A percentile compares a stretch with the other conserved stretches of the same genome.
These are phyloP conservation scores for Trametes cubensis DNA, from an alignment of 768 basidiomycete genomes.

Conservation along the genomic window DNA sequence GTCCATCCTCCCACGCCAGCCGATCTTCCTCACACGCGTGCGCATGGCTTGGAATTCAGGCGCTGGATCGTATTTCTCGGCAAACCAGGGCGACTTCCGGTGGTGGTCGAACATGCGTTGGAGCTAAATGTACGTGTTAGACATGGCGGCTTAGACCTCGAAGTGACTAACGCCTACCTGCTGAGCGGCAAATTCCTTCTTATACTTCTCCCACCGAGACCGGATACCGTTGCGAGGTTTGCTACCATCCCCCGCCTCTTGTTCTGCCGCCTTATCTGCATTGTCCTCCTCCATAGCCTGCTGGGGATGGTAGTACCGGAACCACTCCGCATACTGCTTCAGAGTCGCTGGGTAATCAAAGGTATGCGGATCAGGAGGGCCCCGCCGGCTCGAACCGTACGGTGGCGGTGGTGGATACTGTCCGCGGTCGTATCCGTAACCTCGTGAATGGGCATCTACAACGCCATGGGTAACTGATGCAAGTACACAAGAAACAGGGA, in stretches of 20 bases:
- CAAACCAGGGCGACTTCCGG: slow-evolving; percentile 95
- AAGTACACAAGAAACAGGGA: not conserved
- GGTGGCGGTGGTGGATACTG: slow-evolving; percentile 51
- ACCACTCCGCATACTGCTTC: slow-evolving; percentile 90
- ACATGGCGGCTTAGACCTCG: not conserved
- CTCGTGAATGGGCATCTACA: slow-evolving; percentile 67
- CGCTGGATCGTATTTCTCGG: slow-evolving; percentile 89
- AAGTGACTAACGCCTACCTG: slow-evolving; percentile 65
- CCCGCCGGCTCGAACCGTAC: slow-evolving; percentile 44
- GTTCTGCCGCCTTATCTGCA: slow-evolving; percentile 81
- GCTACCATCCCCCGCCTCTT: slow-evolving; percentile 78
- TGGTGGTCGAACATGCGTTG: slow-evolving; percentile 96
- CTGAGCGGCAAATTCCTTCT: slow-evolving; percentile 82
- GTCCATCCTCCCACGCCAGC: slow-evolving; percentile 76
- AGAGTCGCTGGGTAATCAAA: slow-evolving; percentile 80
- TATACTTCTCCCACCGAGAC: slow-evolving; percentile 89
- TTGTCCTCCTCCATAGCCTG: slow-evolving; percentile 82
- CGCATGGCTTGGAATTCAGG: slow-evolving; percentile 73
- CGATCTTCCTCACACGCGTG: slow-evolving; percentile 77
- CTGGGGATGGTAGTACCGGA: slow-evolving; percentile 72
- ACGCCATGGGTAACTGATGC: slow-evolving; percentile 19
- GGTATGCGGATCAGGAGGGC: slow-evolving; percentile 78
- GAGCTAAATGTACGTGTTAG: slow-evolving; percentile 58
- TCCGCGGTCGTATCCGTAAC: slow-evolving; percentile 64
- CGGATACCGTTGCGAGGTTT: slow-evolving; percentile 86